phyloP scores from a whole-genome alignment of 441 rosid genomes.

The Gossypium schwendimanii region DNA sequence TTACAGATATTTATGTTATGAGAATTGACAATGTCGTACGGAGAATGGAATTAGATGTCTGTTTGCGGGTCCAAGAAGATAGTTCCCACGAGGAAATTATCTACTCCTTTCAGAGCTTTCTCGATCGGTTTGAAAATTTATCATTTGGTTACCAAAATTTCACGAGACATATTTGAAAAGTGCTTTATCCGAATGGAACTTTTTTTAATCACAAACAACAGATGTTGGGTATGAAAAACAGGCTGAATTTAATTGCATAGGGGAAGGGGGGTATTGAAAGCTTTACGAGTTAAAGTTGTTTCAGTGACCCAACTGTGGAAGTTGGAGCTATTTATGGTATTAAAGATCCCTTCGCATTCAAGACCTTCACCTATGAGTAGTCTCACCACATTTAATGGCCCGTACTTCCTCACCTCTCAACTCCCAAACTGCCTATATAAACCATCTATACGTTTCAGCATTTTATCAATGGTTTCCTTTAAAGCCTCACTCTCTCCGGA shows the following conservation, averaged over 20 bases:
- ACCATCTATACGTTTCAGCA: conserved; percentile 19
- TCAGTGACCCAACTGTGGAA: conserved; percentile 46
- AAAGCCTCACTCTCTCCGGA: conserved; percentile 36
- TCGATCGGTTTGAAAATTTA: background rate
- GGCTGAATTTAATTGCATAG: conserved; percentile 4
- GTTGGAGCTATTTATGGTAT: conserved; percentile 50
- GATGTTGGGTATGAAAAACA: no score
- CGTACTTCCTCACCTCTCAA: conserved; percentile 27
- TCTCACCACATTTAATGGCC: conserved; percentile 39
- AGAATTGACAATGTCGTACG: background rate
- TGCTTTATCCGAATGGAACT: no score
- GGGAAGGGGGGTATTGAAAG: conserved; percentile 10
- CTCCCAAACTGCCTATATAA: conserved; percentile 31
- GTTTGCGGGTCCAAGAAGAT: background rate
- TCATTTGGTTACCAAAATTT: background rate
- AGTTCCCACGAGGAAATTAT: background rate
- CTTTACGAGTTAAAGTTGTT: conserved; percentile 14
- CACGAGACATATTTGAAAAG: no score
- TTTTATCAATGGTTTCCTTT: conserved; percentile 41
- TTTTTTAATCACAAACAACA: no score
- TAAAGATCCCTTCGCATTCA: conserved; percentile 50
- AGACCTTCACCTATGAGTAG: conserved; percentile 53
- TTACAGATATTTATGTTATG: background rate
- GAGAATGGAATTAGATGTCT: background rate
- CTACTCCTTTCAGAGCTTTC: background rate